These are phyloP conservation scores for Heritiera fomes DNA, from an alignment of 345 rosid genomes.

Conservation along the genomic window DNA sequence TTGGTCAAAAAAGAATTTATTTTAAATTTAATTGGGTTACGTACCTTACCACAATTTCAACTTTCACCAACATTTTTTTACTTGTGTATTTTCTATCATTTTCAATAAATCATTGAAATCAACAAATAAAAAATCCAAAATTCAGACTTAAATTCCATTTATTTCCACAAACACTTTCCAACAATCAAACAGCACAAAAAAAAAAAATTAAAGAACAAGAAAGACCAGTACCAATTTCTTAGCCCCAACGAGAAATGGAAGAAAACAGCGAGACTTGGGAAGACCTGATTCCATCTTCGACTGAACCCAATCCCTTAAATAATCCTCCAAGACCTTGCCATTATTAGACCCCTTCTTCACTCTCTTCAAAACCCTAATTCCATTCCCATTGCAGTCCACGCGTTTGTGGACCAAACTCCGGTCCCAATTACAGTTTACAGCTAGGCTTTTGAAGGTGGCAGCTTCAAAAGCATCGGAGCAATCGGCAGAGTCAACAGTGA, in stretches of 20 bases:
- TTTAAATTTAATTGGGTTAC: no score
- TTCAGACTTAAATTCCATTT: neutral
- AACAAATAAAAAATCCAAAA: neutral
- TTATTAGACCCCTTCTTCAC: conserved; percentile 31
- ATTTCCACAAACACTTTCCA: neutral
- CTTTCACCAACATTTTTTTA: neutral
- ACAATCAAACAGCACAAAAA: neutral
- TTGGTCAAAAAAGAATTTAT: no score
- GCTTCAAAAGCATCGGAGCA: conserved; percentile 16
- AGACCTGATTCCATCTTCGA: conserved; percentile 54
- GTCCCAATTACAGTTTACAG: conserved; percentile 31
- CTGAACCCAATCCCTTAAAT: conserved; percentile 47
- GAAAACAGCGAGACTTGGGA: conserved; percentile 43
- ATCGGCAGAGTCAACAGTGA: conserved; percentile 30
- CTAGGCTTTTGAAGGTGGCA: conserved; percentile 29
- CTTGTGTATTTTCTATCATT: neutral
- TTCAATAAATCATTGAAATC: neutral
- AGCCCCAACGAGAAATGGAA: conserved; percentile 76
- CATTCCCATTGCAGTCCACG: conserved; percentile 10
- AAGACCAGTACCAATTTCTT: conserved; percentile 51
- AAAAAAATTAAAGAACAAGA: neutral
- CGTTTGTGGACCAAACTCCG: conserved; percentile 13
- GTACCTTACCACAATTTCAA: no score
- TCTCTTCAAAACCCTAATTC: conserved; percentile 31
- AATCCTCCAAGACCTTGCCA: conserved; percentile 39